Conservation (phyloP, 108 stramenopile genomes). For the Cyclostephanos invisitatus region DNA sequence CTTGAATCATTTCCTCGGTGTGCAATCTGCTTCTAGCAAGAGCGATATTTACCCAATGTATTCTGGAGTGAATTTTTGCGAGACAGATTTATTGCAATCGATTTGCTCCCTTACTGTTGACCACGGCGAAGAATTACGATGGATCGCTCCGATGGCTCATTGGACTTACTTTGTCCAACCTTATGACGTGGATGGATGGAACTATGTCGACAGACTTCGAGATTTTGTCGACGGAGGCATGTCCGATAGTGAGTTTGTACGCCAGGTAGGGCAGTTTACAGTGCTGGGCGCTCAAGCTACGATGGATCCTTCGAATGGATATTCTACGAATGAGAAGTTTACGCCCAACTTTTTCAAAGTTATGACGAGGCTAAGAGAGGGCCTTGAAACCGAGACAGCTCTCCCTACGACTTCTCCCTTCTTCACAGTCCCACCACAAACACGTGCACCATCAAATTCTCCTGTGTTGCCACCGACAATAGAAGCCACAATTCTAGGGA, state of each 20-base stretch:
- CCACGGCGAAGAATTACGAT: conserved; percentile 4
- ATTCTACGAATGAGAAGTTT: not conserved
- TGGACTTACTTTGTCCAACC: conserved; percentile 7
- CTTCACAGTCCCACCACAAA: not conserved
- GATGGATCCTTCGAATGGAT: not conserved
- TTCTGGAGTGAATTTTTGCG: not conserved
- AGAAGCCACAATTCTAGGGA: no score
- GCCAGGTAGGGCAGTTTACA: not conserved
- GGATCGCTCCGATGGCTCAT: not conserved
- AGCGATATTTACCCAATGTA: not conserved
- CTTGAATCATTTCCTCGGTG: not conserved
- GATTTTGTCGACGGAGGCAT: conserved; percentile 5
- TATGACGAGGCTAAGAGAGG: conserved; percentile 8
- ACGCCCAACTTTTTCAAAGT: conserved; percentile 8
- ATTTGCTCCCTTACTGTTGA: not conserved
- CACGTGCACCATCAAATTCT: not conserved
- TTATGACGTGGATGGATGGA: conserved; percentile 4
- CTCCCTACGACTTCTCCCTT: not conserved
- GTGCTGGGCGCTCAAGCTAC: not conserved
- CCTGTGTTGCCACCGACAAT: not conserved
- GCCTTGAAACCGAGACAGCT: not conserved
- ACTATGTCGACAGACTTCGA: not conserved
- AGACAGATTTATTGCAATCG: not conserved
- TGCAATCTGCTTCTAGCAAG: not conserved
- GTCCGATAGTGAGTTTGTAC: not conserved